phyloP scores from a whole-genome alignment of 2,329 filamentous ascomycete genomes.

The Ophiostoma populinum region DNA sequence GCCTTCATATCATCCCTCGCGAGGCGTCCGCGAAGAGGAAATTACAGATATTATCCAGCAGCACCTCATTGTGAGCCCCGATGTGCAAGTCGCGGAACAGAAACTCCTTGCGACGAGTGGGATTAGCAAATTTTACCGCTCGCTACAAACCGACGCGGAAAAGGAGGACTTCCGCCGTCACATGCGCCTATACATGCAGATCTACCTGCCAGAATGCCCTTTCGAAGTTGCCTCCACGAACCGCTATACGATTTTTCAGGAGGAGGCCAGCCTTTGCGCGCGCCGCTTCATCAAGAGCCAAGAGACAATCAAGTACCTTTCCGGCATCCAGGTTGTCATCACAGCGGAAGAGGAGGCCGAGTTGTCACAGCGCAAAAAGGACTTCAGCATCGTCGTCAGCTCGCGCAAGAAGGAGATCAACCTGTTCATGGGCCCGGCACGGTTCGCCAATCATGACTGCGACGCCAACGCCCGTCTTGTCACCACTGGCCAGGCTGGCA shows the following conservation, averaged over 20 bases:
- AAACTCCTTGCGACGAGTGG: constrained; percentile 57
- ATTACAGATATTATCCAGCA: constrained; percentile 43
- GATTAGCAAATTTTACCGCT: constrained; percentile 50
- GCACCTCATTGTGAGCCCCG: constrained; percentile 57
- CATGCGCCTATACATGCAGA: constrained; percentile 75
- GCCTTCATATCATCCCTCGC: constrained; percentile 66
- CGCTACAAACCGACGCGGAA: constrained; percentile 57
- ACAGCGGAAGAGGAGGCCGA: constrained; percentile 79
- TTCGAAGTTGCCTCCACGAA: constrained; percentile 89
- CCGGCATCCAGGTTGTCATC: constrained; percentile 81
- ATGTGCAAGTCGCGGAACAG: constrained; percentile 52
- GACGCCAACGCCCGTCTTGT: constrained; percentile 77
- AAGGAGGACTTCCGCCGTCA: constrained; percentile 76
- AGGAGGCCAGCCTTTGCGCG: constrained; percentile 77
- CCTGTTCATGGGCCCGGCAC: constrained; percentile 83
- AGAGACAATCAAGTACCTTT: constrained; percentile 78
- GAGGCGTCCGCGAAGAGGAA: constrained; percentile 53
- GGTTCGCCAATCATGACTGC: constrained; percentile 96
- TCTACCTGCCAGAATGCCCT: constrained; percentile 84
- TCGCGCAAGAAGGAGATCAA: constrained; percentile 81
- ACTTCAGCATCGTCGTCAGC: constrained; percentile 94
- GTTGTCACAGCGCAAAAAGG: constrained; percentile 65
- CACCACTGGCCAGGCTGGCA: constrained; percentile 68
- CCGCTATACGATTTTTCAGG: constrained; percentile 78
- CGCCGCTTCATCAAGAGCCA: constrained; percentile 63